A percentile compares a stretch with the other conserved stretches of the same genome.
These are phyloP conservation scores for Ammopiptanthus mongolicus DNA, from an alignment of 306 rosid genomes.

Conservation along the genomic window DNA sequence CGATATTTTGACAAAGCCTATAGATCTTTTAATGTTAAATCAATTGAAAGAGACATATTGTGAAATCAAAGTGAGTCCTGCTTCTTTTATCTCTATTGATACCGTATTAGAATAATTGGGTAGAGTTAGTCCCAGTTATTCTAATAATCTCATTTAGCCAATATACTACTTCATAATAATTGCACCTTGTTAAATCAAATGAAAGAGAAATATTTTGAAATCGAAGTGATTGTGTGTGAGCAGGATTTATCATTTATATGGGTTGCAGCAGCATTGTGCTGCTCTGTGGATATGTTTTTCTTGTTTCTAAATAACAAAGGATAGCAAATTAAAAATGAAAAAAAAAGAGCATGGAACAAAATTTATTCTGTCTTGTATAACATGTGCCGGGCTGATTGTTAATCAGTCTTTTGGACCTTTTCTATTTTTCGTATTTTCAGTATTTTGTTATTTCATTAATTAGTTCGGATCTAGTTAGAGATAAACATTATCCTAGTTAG, in stretches of 20 bases:
- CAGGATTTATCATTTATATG: neutral
- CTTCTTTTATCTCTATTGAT: neutral
- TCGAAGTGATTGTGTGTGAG: conserved; percentile 34
- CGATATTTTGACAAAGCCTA: conserved; percentile 72
- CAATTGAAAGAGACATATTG: conserved; percentile 80
- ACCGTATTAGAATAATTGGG: neutral
- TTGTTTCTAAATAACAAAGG: neutral
- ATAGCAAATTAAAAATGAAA: neutral
- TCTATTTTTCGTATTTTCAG: too few species aligned
- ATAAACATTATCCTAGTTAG: too few species aligned
- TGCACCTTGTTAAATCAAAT: conserved; percentile 25
- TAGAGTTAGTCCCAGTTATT: neutral
- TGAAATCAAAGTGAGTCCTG: conserved; percentile 76
- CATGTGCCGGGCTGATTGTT: neutral
- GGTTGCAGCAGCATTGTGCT: neutral
- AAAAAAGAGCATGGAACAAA: neutral
- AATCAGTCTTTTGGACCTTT: too few species aligned
- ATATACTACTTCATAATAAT: neutral
- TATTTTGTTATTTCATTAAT: too few species aligned
- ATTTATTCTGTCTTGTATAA: neutral
- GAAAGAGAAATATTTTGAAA: conserved; percentile 59
- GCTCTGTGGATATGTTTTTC: neutral
- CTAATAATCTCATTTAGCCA: neutral
- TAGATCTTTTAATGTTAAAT: conserved; percentile 83
- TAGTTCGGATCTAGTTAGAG: too few species aligned